phyloP scores from a whole-genome alignment of 345 rosid genomes.

The Rubroshorea leprosula region DNA sequence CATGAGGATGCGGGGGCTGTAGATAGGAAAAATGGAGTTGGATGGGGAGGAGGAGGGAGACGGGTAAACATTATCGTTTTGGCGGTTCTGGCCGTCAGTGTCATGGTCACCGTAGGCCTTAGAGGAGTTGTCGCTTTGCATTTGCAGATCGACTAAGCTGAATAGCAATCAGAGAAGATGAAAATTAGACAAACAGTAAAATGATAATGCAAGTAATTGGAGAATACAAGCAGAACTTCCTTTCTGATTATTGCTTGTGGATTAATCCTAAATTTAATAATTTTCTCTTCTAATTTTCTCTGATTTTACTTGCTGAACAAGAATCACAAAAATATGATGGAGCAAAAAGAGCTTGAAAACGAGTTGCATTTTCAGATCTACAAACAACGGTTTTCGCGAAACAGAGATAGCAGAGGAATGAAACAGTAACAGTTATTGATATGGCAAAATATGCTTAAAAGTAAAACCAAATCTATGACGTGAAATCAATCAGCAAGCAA shows the following conservation, averaged over 20 bases:
- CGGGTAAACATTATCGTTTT: constrained; percentile 16
- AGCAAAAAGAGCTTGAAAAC: no score
- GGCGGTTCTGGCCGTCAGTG: constrained; percentile 8
- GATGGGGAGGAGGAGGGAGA: constrained; percentile 22
- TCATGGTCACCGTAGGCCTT: constrained; percentile 15
- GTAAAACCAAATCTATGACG: neutral
- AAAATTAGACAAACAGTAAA: neutral
- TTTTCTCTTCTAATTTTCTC: neutral
- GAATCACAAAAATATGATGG: neutral
- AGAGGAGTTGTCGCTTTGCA: constrained; percentile 24
- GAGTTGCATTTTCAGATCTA: neutral
- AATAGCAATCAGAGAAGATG: neutral
- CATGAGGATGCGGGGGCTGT: constrained; percentile 31
- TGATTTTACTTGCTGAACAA: neutral
- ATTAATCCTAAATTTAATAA: no score
- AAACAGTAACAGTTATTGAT: neutral
- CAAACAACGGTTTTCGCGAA: neutral
- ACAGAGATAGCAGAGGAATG: neutral
- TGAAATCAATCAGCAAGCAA: neutral
- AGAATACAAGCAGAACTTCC: neutral
- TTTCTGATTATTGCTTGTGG: no score
- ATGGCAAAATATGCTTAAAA: neutral
- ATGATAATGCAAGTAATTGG: neutral
- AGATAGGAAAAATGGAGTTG: constrained; percentile 10
- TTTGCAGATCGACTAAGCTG: constrained; percentile 2